Conservation (phyloP, 2,329 filamentous ascomycete species). For the Daldinia sp. region DNA sequence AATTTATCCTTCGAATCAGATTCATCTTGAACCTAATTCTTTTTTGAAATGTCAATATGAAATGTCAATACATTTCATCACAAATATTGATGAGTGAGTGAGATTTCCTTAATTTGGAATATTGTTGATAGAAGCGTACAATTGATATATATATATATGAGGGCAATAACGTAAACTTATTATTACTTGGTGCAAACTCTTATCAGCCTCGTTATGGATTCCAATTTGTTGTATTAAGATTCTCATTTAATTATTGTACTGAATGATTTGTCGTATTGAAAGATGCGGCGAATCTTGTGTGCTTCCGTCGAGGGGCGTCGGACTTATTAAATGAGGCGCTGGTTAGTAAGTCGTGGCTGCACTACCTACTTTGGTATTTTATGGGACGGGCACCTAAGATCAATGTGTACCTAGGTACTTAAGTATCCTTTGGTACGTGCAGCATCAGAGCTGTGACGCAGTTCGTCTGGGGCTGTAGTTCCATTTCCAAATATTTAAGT, state of each 20-base stretch:
- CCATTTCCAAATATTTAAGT: too few relatives aligned
- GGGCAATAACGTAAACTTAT: neutral
- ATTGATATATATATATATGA: neutral
- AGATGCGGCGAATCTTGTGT: neutral
- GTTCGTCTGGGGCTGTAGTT: constrained; percentile 7
- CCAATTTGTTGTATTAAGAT: neutral
- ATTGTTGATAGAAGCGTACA: neutral
- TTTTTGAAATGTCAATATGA: too few relatives aligned
- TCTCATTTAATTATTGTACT: neutral
- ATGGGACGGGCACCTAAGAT: neutral
- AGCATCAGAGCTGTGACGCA: constrained; percentile 1
- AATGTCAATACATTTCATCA: too few relatives aligned
- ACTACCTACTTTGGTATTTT: neutral
- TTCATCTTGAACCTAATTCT: too few relatives aligned
- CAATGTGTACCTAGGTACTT: too few relatives aligned
- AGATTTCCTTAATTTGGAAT: neutral
- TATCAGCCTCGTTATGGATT: neutral
- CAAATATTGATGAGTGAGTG: neutral
- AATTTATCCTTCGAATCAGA: too few relatives aligned
- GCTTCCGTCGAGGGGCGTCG: neutral
- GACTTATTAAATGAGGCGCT: neutral
- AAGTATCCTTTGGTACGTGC: neutral
- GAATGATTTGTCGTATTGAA: neutral
- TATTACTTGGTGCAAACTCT: neutral
- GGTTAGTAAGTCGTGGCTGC: neutral